Evolutionary conservation across 1,284 basidiomycete species (phyloP), one percentile per base, ranked within the genome.

Genomic region (Spongispora temasekensis): DNA sequence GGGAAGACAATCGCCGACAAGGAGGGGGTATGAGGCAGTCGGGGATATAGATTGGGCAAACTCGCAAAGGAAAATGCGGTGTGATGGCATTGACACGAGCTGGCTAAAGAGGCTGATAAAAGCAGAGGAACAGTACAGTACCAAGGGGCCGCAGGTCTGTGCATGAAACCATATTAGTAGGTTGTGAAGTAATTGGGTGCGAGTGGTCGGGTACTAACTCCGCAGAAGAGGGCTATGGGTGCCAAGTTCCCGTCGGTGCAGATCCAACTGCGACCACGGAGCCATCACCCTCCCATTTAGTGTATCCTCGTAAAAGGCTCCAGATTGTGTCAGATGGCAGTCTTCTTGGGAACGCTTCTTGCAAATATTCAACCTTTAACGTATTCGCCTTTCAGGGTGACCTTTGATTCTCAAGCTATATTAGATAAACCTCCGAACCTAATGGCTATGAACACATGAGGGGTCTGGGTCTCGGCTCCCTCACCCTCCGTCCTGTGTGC

Each of bases 141-240:
- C 64, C 55, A 72, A 75, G 72, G 72, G 71, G 57, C 64, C 67
- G 62, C 40, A 61, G 64, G 62, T 61, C 72, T 70, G 72, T 73
- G 72, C 71, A 73, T 73, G 64, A 71, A 63, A 71, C 70, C 70
- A 71, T 69, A 71, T 73, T 61, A 53, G 72, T 73, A 60, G 56
- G 63, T 48, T 40, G 60, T 71, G 68, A 72, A 72, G 69, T 71
- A 73, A 73, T 72, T 62, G 60, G 66, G 50, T 65, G 52, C 69
- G 62, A 64, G 60, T 68, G 37, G 56, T 69, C 71, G 71, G 71
- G 58, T 63, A 74, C 62, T 74, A 75, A 70, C 71, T 64, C 71
- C 74, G 73, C 70, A 71, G 44, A 60, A 37, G 50, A 59, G 61
- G 67, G 64, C 66, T 55, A 71, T 69, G 69, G 56, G n/a, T n/a